Base-by-base conservation (phyloP, 106 monocot species). In the Apostasia shenzhenica region DNA sequence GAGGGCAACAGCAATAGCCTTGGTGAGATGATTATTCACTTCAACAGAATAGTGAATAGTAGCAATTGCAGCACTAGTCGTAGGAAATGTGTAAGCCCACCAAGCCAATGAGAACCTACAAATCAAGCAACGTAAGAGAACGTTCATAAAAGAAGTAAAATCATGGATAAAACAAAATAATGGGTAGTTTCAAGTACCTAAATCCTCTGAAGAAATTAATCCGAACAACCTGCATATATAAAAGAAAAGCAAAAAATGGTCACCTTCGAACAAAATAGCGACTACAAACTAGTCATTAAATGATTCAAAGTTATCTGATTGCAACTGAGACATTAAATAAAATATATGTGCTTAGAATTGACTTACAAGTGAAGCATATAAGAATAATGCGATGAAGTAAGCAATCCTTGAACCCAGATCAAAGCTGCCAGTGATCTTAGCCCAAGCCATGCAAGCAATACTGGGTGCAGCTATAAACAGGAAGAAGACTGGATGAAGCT, bases 31-130 rank as follows among this genome's bases (percentile, higher is more conserved):
- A 60, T 80, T 85, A 14, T 63, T 80, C 8, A 88, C 83, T 59
- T 76, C 82, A 44, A 41, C 55, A 0, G 88, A 65, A 71, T 92
- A 88, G 68, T 59, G 69, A 3, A 92, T 88, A 0, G 85, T 85
- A 1, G 88, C 88, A 10, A 81, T 76, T 2, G 88, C 63, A 40
- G 85, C 88, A 1, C 80, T 82, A 4, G 85, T 83, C 92, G 83
- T 92, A 14, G 88, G 88, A 59, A 85, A 82, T 43, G 92, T 88
- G 67, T 92, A 92, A 6, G 92, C 88, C 92, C 92, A 92, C 92
- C 92, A 88, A 8, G 92, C 80, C 39, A 88, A 70, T 14, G 92
- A 92, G 76, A 92, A 92, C 67, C 80, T 81, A 7, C 52, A 12
- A 45, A 65, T 8, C 41, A 56, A 37, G 6, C 42, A 45, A 61